Evolutionary conservation across 1,284 basidiomycete species (phyloP), one percentile per base, ranked within the genome.

Genomic region (Rhodotorula sp.): DNA sequence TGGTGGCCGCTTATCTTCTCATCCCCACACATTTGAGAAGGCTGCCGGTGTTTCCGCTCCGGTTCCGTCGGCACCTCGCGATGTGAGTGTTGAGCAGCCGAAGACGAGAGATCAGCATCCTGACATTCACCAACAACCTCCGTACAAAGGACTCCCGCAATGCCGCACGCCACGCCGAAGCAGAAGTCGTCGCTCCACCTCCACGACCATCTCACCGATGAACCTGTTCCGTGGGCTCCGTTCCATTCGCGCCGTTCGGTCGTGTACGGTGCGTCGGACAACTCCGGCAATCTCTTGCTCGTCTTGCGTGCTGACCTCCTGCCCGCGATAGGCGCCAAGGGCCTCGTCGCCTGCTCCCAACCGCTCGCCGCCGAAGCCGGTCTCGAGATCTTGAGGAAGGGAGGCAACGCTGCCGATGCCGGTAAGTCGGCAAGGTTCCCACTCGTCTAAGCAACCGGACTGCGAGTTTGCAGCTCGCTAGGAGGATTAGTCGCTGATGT

Each of bases 301-400:
- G 12, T 21, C n/a, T 5, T 16, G 18, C 39, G 26, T n/a, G 20
- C 58, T 58, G 56, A 58, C 56, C 21, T 3, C 16, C 29, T 20
- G 4, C n/a, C 34, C 16, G 31, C 60, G 3, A 23, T 56, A 75
- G 77, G 79, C 21, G 90, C 90, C 6, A 95, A 94, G 80, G 94
- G 93, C 14, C 83, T 95, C 47, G 91, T 97, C 3, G 87, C 92
- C 10, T 90, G 89, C n/a, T 91, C 91, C 26, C 93, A 97, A 80
- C 93, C 95, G 52, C 84, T 97, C 31, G 95, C 94, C 1, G 88
- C 89, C 15, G 89, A 91, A 79, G 93, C 91, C 14, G 95, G 94
- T 0, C 82, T 97, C 56, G 92, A 95, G 81, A 90, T 97, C 70
- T 83, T 97, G 51, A 86, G 89, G 68, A 89, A 89, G 79, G 94